These are phyloP conservation scores for Rhizopus sp. DNA, from an alignment of 371 early-diverging fungal species.

Conservation along the genomic window DNA sequence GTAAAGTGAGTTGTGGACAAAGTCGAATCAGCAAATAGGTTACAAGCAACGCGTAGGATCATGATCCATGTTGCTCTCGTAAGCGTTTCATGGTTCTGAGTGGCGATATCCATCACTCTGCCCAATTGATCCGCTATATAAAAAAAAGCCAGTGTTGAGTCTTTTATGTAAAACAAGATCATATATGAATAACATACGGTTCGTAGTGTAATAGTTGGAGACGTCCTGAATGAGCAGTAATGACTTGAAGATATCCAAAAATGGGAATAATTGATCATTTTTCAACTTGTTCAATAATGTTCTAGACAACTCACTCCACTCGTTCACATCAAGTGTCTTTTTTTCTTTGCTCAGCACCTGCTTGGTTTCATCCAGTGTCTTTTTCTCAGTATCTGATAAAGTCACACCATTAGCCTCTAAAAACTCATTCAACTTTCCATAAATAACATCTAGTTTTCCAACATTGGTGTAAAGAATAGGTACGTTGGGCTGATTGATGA, in stretches of 20 bases:
- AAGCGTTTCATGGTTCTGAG: constrained; percentile 16
- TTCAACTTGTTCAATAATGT: constrained; percentile 39
- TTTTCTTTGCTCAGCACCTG: constrained; percentile 19
- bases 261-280: constrained; percentile 59
- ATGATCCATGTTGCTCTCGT: constrained; percentile 32
- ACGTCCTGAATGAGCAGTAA: constrained; percentile 47
- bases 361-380: constrained; percentile 28
- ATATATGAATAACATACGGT: constrained; percentile 36
- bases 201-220: constrained; percentile 46
- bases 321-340: constrained; percentile 18
- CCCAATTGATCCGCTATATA: constrained; percentile 33
- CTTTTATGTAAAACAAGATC: neutral
- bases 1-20: constrained; percentile 54
- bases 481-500: constrained; percentile 39
- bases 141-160: neutral
- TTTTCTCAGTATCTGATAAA: constrained; percentile 27
- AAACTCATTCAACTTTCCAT: constrained; percentile 55
- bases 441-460: constrained; percentile 61
- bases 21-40: constrained; percentile 52
- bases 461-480: constrained; percentile 59
- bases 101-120: constrained; percentile 30
- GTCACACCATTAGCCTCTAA: constrained; percentile 28
- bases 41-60: constrained; percentile 56
- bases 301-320: constrained; percentile 47
- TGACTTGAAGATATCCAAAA: constrained; percentile 67